Percentiles rank a stretch among this genome's conserved stretches.
phyloP scores from a whole-genome alignment of 352 stramenopile genomes.

The Phytophthora sp. region DNA sequence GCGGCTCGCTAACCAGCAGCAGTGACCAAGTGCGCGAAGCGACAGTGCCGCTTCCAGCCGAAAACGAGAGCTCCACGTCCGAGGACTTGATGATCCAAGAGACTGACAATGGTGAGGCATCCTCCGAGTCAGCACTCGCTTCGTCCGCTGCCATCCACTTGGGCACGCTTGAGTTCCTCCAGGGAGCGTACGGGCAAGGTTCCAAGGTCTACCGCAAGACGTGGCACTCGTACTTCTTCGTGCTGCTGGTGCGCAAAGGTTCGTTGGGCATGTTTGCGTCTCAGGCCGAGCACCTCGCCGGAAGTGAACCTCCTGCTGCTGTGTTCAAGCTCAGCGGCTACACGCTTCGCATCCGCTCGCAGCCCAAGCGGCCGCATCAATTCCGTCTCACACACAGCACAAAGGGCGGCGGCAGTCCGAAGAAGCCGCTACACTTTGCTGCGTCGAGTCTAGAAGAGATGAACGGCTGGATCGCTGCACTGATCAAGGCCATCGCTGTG shows the following conservation, averaged over 20 bases:
- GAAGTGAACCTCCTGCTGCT: constrained; percentile 51
- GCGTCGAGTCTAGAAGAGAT: constrained; percentile 68
- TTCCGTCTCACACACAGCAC: constrained; percentile 59
- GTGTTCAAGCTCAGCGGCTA: constrained; percentile 80
- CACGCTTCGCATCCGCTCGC: constrained; percentile 65
- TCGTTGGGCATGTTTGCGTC: constrained; percentile 73
- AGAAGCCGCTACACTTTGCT: constrained; percentile 67
- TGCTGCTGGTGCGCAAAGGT: constrained; percentile 74
- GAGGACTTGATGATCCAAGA: constrained; percentile 6
- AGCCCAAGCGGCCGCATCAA: constrained; percentile 71
- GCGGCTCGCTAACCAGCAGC: constrained; percentile 15
- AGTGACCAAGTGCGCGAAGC: constrained; percentile 34
- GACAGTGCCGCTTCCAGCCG: constrained; percentile 17
- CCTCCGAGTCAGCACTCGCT: constrained; percentile 25
- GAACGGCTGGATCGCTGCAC: constrained; percentile 66
- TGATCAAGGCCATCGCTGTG: constrained; percentile 70
- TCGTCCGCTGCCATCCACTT: constrained; percentile 52
- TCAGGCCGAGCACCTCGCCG: constrained; percentile 47
- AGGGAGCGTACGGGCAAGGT: constrained; percentile 45
- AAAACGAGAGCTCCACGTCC: constrained; percentile 6
- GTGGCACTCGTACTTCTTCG: constrained; percentile 72
- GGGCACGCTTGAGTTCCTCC: constrained; percentile 56
- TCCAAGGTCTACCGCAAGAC: constrained; percentile 67
- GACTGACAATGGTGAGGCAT: constrained; percentile 27
- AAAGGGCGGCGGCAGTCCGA: constrained; percentile 34